Evolutionary conservation across 352 stramenopile genomes (phyloP).

Genomic region (Phytophthora nicotianae): DNA sequence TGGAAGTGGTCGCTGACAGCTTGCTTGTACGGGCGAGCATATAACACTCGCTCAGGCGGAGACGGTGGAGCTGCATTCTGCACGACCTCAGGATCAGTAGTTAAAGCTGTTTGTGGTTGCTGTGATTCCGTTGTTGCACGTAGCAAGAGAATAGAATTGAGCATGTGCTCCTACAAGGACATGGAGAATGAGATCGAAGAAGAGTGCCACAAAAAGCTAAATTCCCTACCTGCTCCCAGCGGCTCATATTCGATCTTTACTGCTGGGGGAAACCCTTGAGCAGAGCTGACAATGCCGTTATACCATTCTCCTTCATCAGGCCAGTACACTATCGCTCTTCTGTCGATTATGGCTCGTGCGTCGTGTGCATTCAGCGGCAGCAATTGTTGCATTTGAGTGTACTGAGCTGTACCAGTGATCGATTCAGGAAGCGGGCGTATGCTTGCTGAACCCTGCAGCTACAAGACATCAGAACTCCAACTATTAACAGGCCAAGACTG

Average conservation of each 20-base stretch:
- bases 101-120: background rate
- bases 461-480: background rate
- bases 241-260: constrained; percentile 52
- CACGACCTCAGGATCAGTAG: background rate
- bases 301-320: constrained; percentile 48
- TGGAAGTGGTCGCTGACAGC: constrained; percentile 45
- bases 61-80: constrained; percentile 1
- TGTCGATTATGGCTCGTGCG: constrained; percentile 8
- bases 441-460: constrained; percentile 11
- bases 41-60: constrained; percentile 31
- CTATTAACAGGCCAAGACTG: background rate
- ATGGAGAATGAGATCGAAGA: constrained; percentile 4
- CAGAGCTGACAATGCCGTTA: constrained; percentile 32
- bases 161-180: constrained; percentile 31
- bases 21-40: constrained; percentile 40
- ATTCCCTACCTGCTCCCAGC: constrained; percentile 45
- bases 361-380: constrained; percentile 12
- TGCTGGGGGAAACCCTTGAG: constrained; percentile 5
- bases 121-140: background rate
- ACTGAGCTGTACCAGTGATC: constrained; percentile 5
- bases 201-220: background rate
- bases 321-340: constrained; percentile 48
- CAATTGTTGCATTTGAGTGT: constrained; percentile 46
- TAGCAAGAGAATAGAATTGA: constrained; percentile 44
- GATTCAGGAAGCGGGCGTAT: constrained; percentile 16